Percentiles rank a stretch among this genome's conserved stretches.
These are phyloP conservation scores for Suillus subalutaceus DNA, from an alignment of 768 basidiomycete species.

Conservation along the genomic window DNA sequence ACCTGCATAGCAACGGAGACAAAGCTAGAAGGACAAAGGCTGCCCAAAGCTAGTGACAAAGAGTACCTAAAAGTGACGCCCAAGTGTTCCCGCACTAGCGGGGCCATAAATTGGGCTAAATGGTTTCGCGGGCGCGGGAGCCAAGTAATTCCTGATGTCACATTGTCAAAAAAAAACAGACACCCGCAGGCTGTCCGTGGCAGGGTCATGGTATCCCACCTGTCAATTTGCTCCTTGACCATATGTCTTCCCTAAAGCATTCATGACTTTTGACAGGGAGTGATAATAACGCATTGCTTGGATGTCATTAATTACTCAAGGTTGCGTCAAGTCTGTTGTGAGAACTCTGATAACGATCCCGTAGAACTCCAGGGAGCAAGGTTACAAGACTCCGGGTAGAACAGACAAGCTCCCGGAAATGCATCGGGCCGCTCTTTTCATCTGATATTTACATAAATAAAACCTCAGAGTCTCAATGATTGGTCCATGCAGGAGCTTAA, in stretches of 20 bases:
- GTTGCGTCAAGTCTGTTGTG: too few species aligned
- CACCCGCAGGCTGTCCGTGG: not conserved
- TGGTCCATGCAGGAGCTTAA: too few species aligned
- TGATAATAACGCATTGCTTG: not conserved
- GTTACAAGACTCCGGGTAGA: too few species aligned
- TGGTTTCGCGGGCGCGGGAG: conserved; percentile 5
- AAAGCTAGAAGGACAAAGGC: conserved; percentile 17
- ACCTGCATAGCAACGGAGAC: conserved; percentile 24
- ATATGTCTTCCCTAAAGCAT: not conserved
- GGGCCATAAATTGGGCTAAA: conserved; percentile 3
- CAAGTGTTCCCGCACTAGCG: conserved; percentile 9
- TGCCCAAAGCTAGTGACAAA: conserved; percentile 22
- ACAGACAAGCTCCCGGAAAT: too few species aligned
- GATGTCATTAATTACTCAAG: not conserved
- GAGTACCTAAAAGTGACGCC: conserved; percentile 17
- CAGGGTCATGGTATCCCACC: not conserved
- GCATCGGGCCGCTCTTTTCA: too few species aligned
- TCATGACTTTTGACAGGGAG: conserved; percentile 2
- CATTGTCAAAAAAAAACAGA: not conserved
- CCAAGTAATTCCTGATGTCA: conserved; percentile 1
- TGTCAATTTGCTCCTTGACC: not conserved
- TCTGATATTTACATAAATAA: not conserved
- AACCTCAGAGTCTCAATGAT: too few species aligned
- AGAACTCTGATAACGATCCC: too few species aligned
- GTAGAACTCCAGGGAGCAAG: too few species aligned